Percentiles rank a stretch among this genome's conserved stretches.
These are phyloP conservation scores for Nectriaceae sp. DNA, from an alignment of 2,329 filamentous ascomycete species.

Conservation along the genomic window DNA sequence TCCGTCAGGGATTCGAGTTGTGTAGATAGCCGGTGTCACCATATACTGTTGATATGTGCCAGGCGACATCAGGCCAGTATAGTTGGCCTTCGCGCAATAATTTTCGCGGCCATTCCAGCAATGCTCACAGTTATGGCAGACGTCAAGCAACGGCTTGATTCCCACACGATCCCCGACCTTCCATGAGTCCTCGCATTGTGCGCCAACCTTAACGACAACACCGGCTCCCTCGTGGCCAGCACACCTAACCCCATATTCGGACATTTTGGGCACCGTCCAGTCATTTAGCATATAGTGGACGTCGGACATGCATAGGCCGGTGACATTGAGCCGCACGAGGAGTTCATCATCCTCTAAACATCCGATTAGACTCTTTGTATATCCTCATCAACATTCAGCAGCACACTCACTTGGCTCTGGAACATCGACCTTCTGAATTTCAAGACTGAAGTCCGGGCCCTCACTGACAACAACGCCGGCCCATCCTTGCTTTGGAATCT, in stretches of 20 bases:
- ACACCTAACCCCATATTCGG: not conserved
- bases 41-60: not conserved
- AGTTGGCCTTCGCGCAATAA: not conserved
- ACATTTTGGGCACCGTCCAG: not conserved
- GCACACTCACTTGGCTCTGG: not conserved
- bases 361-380: not conserved
- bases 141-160: not conserved
- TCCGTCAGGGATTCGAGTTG: not conserved
- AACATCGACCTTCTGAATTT: not conserved
- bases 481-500: not conserved
- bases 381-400: not conserved
- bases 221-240: slow-evolving; percentile 5
- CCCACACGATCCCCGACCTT: slow-evolving; percentile 1
- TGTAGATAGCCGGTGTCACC: not conserved
- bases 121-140: not conserved
- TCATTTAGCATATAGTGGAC: not conserved
- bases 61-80: not conserved
- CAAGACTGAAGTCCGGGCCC: not conserved
- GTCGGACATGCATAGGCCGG: not conserved
- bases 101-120: not conserved
- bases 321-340: not conserved
- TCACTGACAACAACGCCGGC: not conserved
- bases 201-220: slow-evolving; percentile 1
- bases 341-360: not conserved
- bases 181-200: not conserved